Evolutionary conservation across 768 basidiomycete species (phyloP), one percentile per base, ranked within the genome.

Genomic region (Porphyrellus cyaneotinctus): DNA sequence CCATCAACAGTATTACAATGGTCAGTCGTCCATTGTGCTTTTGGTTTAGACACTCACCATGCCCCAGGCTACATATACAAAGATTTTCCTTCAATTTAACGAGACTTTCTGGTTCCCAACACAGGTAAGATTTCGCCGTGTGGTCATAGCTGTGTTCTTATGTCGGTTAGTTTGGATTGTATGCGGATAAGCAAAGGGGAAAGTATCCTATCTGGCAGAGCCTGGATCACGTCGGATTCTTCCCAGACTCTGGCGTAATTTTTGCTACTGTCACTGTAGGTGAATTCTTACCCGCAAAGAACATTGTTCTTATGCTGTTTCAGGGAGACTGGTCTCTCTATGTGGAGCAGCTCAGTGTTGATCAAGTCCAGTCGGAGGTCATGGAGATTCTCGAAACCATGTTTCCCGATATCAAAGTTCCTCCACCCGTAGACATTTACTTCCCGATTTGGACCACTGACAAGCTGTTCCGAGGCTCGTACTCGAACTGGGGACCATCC

Each of bases 171-270:
- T 58, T 70, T 68, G 82, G 73, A 8, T 61, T 84, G 7, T 84
- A 82, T 56, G 83, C 84, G 4, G 80, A 80, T 51, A 64, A 67
- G 15, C 73, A 81, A 51, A 76, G 84, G 18, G 85, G 85, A 7
- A 72, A 75, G 31, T 87, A 85, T 65, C 81, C 83, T 0, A 76
- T 85, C 7, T 86, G 84, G 85, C 84, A 86, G 59, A 80, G 75
- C 58, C 63, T 86, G 42, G 84, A 87, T 61, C 74, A 80, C 49
- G 54, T 68, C 1, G 71, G 74, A 42, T 87, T 84, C 64, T 73
- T 85, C 49, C 82, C 80, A 15, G 83, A 78, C 4, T 84, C 81
- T 4, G 77, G 81, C 12, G 74, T 87, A 1, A 44, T 68, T 23
- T 60, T 62, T 38, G 65, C 59, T 20, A 69, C 65, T 0, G 65